phyloP scores from a whole-genome alignment of 306 rosid genomes.

The Malus sieversii region DNA sequence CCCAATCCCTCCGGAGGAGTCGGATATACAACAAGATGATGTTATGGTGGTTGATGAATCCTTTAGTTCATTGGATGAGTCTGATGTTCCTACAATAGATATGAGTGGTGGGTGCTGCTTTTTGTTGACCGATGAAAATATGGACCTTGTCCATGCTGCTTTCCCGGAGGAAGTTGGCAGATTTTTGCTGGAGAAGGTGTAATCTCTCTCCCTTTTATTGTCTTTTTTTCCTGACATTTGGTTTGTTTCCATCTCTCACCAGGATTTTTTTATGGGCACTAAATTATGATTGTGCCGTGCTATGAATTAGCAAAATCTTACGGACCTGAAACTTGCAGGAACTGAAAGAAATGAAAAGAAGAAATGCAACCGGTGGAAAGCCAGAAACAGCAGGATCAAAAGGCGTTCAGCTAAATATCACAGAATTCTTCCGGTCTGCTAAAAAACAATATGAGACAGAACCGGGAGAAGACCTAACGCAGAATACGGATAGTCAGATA shows the following conservation, averaged over 20 bases:
- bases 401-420: conserved; percentile 52
- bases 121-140: conserved; percentile 79
- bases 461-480: conserved; percentile 32
- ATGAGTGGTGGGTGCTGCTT: conserved; percentile 46
- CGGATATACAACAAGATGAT: conserved; percentile 39
- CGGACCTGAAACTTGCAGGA: conserved; percentile 38
- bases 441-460: conserved; percentile 36
- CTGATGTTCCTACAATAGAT: conserved; percentile 39
- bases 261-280: not conserved
- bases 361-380: conserved; percentile 30
- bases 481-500: conserved; percentile 13
- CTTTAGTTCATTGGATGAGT: conserved; percentile 39
- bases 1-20: conserved; percentile 25
- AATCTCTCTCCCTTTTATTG: not conserved
- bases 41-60: conserved; percentile 41
- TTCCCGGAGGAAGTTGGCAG: conserved; percentile 57
- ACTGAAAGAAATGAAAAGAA: conserved; percentile 42
- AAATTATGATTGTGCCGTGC: not conserved
- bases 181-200: conserved; percentile 70
- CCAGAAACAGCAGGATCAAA: conserved; percentile 33
- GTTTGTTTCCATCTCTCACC: not conserved
- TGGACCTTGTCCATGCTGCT: conserved; percentile 71
- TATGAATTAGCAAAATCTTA: not conserved
- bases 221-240: not conserved
- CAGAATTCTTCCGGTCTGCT: conserved; percentile 56